Evolutionary conservation across 2,329 filamentous ascomycete species (phyloP).

Genomic region (Penicillium sp.): DNA sequence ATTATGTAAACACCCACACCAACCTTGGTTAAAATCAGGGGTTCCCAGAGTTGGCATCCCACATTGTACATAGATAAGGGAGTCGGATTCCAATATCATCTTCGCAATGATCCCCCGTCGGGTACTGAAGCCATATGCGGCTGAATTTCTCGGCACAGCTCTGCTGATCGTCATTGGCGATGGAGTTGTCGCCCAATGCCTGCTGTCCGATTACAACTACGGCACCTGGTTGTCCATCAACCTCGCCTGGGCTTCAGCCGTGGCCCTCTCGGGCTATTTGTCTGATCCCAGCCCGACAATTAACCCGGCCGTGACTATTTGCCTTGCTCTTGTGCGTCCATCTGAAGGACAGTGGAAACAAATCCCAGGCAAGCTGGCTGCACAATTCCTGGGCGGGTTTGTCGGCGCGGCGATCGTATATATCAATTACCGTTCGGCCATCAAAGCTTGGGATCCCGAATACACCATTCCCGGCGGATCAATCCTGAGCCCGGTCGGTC

Average conservation of each 20-base stretch:
- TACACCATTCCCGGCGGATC: slow-evolving; percentile 33
- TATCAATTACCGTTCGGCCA: slow-evolving; percentile 33
- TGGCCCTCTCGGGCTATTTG: slow-evolving; percentile 31
- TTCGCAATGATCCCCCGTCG: slow-evolving; percentile 19
- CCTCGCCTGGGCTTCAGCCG: slow-evolving; percentile 33
- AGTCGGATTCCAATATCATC: neutral
- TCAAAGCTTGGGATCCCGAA: slow-evolving; percentile 33
- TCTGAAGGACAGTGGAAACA: slow-evolving; percentile 28
- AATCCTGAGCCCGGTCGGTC: slow-evolving; percentile 29
- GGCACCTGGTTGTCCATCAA: slow-evolving; percentile 39
- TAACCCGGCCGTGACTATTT: slow-evolving; percentile 31
- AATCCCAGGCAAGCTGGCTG: slow-evolving; percentile 29
- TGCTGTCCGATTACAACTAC: slow-evolving; percentile 35
- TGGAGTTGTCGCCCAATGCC: slow-evolving; percentile 34
- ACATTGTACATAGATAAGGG: neutral
- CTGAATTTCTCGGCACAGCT: slow-evolving; percentile 36
- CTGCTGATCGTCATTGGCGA: slow-evolving; percentile 35
- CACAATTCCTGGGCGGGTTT: slow-evolving; percentile 34
- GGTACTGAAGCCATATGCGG: slow-evolving; percentile 27
- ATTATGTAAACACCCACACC: neutral
- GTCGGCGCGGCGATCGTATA: slow-evolving; percentile 34
- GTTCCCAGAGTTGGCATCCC: neutral
- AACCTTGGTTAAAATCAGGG: neutral
- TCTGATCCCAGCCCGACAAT: slow-evolving; percentile 31
- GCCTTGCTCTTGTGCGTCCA: slow-evolving; percentile 31